phyloP scores from a whole-genome alignment of 352 stramenopile species.

The Pythium plurisporium region DNA sequence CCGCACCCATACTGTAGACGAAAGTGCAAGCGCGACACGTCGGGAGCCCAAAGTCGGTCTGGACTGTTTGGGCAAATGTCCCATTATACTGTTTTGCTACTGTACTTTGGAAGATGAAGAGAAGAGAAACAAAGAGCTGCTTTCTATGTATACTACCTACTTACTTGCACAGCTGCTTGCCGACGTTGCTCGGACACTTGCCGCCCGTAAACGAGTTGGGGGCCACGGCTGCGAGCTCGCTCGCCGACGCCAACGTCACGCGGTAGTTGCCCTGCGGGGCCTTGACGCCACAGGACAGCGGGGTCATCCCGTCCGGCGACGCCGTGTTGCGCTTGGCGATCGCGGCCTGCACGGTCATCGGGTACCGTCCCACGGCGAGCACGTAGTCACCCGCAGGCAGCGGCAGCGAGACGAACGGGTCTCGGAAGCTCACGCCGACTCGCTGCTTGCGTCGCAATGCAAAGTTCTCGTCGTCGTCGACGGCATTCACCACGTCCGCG shows the following conservation, averaged over 20 bases:
- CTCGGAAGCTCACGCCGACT: slow-evolving; percentile 60
- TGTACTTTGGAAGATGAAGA: no score
- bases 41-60: no score
- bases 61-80: no score
- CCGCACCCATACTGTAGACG: background rate
- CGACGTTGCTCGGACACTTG: slow-evolving; percentile 27
- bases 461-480: slow-evolving; percentile 65
- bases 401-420: slow-evolving; percentile 63
- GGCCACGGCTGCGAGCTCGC: slow-evolving; percentile 30
- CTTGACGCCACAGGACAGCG: slow-evolving; percentile 41
- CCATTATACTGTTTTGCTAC: no score
- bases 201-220: slow-evolving; percentile 39
- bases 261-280: slow-evolving; percentile 46
- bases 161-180: slow-evolving; percentile 13
- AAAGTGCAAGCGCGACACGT: no score
- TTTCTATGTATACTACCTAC: no score
- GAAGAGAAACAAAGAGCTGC: slow-evolving; percentile 2
- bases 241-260: slow-evolving; percentile 39
- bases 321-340: slow-evolving; percentile 31
- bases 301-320: slow-evolving; percentile 37
- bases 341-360: slow-evolving; percentile 50
- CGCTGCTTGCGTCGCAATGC: slow-evolving; percentile 38
- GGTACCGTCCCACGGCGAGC: slow-evolving; percentile 63
- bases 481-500: slow-evolving; percentile 43
- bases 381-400: slow-evolving; percentile 47